Evolutionary conservation across 1,284 basidiomycete species (phyloP).

Genomic region (Trichosporon sp.): DNA sequence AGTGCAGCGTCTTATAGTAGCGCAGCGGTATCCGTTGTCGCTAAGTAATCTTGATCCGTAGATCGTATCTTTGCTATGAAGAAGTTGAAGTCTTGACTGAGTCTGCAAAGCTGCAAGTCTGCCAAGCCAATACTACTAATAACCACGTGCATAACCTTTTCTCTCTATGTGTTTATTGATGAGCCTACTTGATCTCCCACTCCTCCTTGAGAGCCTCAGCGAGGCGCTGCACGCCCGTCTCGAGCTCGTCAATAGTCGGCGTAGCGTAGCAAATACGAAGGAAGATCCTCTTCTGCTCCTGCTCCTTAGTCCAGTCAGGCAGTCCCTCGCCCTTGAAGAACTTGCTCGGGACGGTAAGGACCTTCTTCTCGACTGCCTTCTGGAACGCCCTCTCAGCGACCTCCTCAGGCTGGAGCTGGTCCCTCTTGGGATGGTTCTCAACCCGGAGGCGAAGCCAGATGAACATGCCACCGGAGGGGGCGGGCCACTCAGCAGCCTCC

Average conservation of each 20-base stretch:
- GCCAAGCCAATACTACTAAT: no score
- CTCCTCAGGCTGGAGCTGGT: slow-evolving; percentile 19
- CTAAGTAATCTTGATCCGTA: background rate
- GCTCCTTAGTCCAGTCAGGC: slow-evolving; percentile 20
- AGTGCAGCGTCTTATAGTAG: no score
- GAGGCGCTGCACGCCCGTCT: slow-evolving; percentile 35
- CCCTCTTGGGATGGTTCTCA: slow-evolving; percentile 32
- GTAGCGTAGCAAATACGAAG: slow-evolving; percentile 33
- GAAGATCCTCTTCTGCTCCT: slow-evolving; percentile 31
- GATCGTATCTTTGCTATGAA: background rate
- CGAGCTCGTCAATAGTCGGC: slow-evolving; percentile 29
- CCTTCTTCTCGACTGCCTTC: slow-evolving; percentile 22
- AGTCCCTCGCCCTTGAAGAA: slow-evolving; percentile 34
- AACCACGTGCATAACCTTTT: no score
- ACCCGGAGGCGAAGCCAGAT: slow-evolving; percentile 35
- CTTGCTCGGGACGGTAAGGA: slow-evolving; percentile 27
- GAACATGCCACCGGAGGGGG: slow-evolving; percentile 39
- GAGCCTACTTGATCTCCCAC: background rate
- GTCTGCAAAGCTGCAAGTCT: no score
- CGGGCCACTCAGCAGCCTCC: slow-evolving; percentile 23
- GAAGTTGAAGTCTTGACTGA: background rate
- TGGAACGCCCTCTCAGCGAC: slow-evolving; percentile 31
- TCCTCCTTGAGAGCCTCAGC: slow-evolving; percentile 20
- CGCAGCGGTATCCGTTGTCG: background rate
- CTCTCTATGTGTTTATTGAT: no score